phyloP scores from a whole-genome alignment of 1,284 basidiomycete species.

The Fomes fomentarius region DNA sequence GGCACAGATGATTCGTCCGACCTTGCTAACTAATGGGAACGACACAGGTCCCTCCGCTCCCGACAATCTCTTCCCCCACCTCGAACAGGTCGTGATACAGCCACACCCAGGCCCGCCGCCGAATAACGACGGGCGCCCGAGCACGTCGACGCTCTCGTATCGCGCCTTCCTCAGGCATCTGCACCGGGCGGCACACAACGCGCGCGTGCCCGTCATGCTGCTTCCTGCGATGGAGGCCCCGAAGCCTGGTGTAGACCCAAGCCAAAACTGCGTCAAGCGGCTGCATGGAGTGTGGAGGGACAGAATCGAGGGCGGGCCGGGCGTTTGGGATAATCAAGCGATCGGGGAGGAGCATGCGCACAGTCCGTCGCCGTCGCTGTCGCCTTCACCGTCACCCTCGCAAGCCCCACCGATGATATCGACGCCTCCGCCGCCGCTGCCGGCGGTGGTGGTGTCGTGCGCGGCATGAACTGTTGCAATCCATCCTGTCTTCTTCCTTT shows the following conservation, averaged over 20 bases:
- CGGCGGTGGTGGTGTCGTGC: too few relatives aligned
- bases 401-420: too few relatives aligned
- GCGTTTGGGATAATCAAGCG: neutral
- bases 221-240: slow-evolving; percentile 17
- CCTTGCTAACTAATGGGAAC: too few relatives aligned
- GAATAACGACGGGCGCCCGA: neutral
- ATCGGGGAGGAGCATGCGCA: too few relatives aligned
- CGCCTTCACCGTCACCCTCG: too few relatives aligned
- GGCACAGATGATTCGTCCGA: too few relatives aligned
- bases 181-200: slow-evolving; percentile 4
- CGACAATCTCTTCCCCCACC: slow-evolving; percentile 12
- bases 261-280: slow-evolving; percentile 13
- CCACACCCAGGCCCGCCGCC: slow-evolving; percentile 13
- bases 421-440: too few relatives aligned
- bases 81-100: slow-evolving; percentile 17
- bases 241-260: slow-evolving; percentile 9
- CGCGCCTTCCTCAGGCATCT: slow-evolving; percentile 16
- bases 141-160: slow-evolving; percentile 7
- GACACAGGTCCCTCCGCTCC: neutral
- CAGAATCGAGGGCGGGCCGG: neutral
- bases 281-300: neutral
- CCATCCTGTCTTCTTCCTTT: too few relatives aligned
- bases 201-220: slow-evolving; percentile 17
- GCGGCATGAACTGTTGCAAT: too few relatives aligned
- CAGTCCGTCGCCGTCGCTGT: too few relatives aligned